Base-by-base conservation (phyloP, 345 rosid species). In the Rhodamnia argentea region DNA sequence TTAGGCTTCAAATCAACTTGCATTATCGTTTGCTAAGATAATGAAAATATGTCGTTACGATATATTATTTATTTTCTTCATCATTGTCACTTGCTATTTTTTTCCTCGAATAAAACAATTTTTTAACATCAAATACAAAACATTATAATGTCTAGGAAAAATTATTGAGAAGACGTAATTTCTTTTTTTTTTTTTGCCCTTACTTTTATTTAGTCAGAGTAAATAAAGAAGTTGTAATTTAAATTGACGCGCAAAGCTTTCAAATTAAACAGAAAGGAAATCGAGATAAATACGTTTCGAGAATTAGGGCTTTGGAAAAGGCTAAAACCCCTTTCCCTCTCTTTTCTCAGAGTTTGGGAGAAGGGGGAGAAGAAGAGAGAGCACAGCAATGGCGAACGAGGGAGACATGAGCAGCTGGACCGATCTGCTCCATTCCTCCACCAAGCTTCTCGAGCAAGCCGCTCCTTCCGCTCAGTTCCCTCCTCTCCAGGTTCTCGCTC, bases 391-490 rank as follows among this genome's bases (percentile, higher is more conserved):
- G 99, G 98, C 96, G 90, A 91, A 88, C 86, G 99, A 97, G 56
- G 94, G 90, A 87, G 98, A 94, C 87, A 92, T 96, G 93, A 87
- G 96, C 86, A 87, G 93, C 88, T 97, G 98, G 99, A 96, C 96
- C 55, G 98, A 97, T 91, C 95, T 97, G 88, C 98, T 97, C 47
- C 96, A 95, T 85, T 94, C 99, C 62, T 97, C 99, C 18, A 89
- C 99, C 58, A 96, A 96, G 92, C 99, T 97, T 87, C 95, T 97
- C 85, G 99, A 97, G 60, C 99, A 95, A 88, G 98, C 99, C 50
- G 98, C 98, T 93, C 98, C 99, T 86, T 94, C 99, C 18, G 93
- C 99, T 88, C 99, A 96, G 92, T 97, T 97, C 89, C 99, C 99
- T 92, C 98, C 99, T 87, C 98, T 97, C 85, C 99, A 97, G 99